Evolutionary conservation across 768 basidiomycete species (phyloP), one percentile per base, ranked within the genome.

Genomic region (Infundibulicybe gibba): DNA sequence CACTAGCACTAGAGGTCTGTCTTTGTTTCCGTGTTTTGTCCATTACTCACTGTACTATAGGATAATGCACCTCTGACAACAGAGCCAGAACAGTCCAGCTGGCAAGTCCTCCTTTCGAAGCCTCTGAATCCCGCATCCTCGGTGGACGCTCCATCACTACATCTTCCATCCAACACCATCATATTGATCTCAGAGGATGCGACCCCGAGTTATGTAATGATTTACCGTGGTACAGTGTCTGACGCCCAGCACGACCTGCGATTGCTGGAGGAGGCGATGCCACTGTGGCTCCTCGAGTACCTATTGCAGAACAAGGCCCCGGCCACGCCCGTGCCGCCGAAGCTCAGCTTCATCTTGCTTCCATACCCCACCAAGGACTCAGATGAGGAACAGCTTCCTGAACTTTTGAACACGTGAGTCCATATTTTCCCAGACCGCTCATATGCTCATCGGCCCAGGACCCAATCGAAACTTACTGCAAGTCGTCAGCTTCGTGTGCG

Each of bases 231-330:
- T 2, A 76, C 77, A 20, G 81, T 87, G 2, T 72, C 81, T 6
- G 80, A 71, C 44, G 70, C 70, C 2, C 63, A 68, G 25, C 48
- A 68, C 25, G 76, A 78, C 45, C 32, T 67, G 5, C 62, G 62
- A 4, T 53, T 51, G 12, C 70, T 97, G 32, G 94, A 97, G 65
- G 79, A 83, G 56, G 75, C 69, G 33, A 81, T 92, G 73, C 95
- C 95, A 3, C 58, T 83, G 53, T 98, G 95, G 95, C 67, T 97
- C 41, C 68, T 92, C 43, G 91, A 97, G 62, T 95, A 87, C 56
- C 66, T 97, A 33, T 72, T 97, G 33, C 65, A 81, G 12, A 86
- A 87, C 53, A 82, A 78, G 58, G 67, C 74, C 45, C 67, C 77
- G 12, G 53, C 74, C 20, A 57, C 72, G 0, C 77, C 81, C 13